Percentiles rank a stretch among this genome's conserved stretches.
Conservation (phyloP, 176 grass and related monocot species). For the Oropetium thomaeum region DNA sequence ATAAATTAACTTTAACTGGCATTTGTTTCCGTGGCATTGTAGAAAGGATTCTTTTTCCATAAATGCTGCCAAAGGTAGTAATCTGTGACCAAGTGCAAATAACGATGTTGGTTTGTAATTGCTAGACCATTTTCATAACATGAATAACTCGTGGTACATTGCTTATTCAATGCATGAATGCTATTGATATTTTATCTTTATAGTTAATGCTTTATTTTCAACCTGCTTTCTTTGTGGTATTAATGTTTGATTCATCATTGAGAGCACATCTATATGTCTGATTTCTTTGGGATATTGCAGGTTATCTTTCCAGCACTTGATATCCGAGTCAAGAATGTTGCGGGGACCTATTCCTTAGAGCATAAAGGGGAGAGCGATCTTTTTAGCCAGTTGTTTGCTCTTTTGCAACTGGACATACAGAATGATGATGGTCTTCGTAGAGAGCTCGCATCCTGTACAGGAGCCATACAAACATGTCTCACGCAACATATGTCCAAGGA, state of each 20-base stretch:
- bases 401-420: conserved; percentile 61
- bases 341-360: conserved; percentile 87
- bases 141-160: not conserved
- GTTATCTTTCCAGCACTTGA: conserved; percentile 99
- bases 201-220: not conserved
- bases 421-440: conserved; percentile 68
- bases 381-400: conserved; percentile 66
- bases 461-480: conserved; percentile 83
- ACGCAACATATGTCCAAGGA: conserved; percentile 98
- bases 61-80: conserved; percentile 18
- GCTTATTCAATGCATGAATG: not conserved
- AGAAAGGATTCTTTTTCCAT: conserved; percentile 13
- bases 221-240: not conserved
- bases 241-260: not conserved
- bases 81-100: not conserved
- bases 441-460: conserved; percentile 90
- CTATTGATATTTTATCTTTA: conserved; percentile 8
- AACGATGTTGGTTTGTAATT: not conserved
- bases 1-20: not conserved
- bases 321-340: conserved; percentile 90
- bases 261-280: not conserved
- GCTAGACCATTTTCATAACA: not conserved
- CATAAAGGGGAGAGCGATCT: conserved; percentile 87
- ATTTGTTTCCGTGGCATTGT: conserved; percentile 13
- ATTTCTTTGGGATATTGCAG: conserved; percentile 41